Evolutionary conservation across 2,329 filamentous ascomycete species (phyloP).

Genomic region (Fusarium gaditjirri): DNA sequence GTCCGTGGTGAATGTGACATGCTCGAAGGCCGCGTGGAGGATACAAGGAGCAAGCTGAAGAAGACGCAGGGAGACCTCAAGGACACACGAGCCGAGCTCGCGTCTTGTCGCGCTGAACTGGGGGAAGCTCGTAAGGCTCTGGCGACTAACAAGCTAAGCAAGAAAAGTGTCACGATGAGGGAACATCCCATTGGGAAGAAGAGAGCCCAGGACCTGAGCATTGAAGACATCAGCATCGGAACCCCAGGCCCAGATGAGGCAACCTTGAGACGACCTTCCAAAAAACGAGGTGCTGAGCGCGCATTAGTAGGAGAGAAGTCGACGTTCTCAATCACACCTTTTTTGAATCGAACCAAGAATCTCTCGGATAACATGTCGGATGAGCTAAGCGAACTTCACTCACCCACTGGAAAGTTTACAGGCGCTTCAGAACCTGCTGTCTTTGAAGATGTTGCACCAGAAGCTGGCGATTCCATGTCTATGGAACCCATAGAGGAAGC

Average conservation of each 20-base stretch:
- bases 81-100: constrained; percentile 59
- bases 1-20: constrained; percentile 70
- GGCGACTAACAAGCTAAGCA: constrained; percentile 32
- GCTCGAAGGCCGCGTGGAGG: constrained; percentile 73
- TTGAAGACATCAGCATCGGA: constrained; percentile 59
- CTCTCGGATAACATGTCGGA: constrained; percentile 51
- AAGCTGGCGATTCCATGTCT: constrained; percentile 9
- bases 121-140: constrained; percentile 44
- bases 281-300: constrained; percentile 67
- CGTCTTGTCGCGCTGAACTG: constrained; percentile 55
- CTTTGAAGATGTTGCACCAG: constrained; percentile 46
- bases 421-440: constrained; percentile 45
- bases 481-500: constrained; percentile 22
- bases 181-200: constrained; percentile 58
- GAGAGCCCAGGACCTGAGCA: constrained; percentile 56
- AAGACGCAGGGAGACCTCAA: constrained; percentile 79
- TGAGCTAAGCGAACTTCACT: constrained; percentile 45
- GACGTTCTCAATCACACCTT: constrained; percentile 92
- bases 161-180: constrained; percentile 36
- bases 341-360: constrained; percentile 79
- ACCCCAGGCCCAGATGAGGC: constrained; percentile 58
- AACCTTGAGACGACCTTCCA: constrained; percentile 56
- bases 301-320: constrained; percentile 81
- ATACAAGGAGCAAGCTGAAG: constrained; percentile 72
- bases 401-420: constrained; percentile 32